Evolutionary conservation across 805 yeast species (phyloP).

Genomic region (Deakozyma indianensis): DNA sequence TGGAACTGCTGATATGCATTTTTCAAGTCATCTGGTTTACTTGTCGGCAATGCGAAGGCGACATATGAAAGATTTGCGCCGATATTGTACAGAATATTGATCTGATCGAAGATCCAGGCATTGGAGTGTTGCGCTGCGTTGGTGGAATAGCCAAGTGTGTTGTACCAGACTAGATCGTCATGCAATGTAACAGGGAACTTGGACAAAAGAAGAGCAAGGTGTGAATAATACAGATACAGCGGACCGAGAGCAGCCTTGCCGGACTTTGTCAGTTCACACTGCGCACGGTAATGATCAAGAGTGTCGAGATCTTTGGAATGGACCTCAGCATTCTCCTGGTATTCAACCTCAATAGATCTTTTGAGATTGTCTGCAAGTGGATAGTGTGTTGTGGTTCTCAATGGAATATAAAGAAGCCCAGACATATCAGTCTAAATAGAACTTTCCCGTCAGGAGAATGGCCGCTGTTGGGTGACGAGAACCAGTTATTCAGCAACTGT

Average conservation of each 20-base stretch:
- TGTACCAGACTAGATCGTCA: conserved; percentile 57
- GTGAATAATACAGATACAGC: conserved; percentile 9
- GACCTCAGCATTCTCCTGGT: background rate
- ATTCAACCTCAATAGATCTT: background rate
- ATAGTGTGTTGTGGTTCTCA: background rate
- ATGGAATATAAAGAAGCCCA: background rate
- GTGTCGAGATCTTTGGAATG: background rate
- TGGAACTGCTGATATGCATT: conserved; percentile 53
- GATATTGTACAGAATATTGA: conserved; percentile 52
- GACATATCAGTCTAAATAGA: background rate
- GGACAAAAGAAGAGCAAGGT: conserved; percentile 9
- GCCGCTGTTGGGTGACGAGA: too few species aligned
- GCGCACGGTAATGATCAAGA: background rate
- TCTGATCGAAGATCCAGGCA: conserved; percentile 44
- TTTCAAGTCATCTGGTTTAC: conserved; percentile 40
- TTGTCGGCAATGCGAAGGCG: conserved; percentile 33
- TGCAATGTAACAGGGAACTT: conserved; percentile 51
- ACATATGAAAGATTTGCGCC: conserved; percentile 49
- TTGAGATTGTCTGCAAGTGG: background rate
- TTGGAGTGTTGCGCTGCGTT: conserved; percentile 26
- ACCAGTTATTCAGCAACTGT: too few species aligned
- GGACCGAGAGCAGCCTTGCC: conserved; percentile 3
- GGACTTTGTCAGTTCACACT: background rate
- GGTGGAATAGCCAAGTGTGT: conserved; percentile 44
- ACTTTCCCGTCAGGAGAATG: too few species aligned